Conservation (phyloP, 148 eudicot genomes). For the Heliosperma pusillum region DNA sequence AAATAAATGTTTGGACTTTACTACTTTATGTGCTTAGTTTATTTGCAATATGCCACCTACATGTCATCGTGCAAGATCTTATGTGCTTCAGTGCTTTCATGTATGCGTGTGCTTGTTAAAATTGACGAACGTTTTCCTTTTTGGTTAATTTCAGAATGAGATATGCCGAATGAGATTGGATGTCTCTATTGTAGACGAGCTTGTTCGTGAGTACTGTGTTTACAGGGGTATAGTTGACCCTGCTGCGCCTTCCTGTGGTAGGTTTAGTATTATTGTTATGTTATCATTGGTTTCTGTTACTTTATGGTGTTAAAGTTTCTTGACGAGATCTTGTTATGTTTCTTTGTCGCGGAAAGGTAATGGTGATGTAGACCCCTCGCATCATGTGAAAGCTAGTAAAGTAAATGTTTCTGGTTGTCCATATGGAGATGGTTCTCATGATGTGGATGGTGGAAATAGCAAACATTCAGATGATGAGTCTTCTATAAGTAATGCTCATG, state of each 20-base stretch:
- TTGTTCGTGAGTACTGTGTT: constrained; percentile 82
- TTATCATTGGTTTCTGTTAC: neutral
- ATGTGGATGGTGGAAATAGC: constrained; percentile 34
- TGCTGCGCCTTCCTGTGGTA: constrained; percentile 39
- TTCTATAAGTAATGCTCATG: constrained; percentile 38
- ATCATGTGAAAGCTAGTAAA: constrained; percentile 27
- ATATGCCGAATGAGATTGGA: constrained; percentile 77
- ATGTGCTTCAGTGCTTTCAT: neutral
- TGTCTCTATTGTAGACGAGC: constrained; percentile 69
- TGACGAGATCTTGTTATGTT: neutral
- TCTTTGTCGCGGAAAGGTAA: constrained; percentile 19
- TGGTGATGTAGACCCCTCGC: constrained; percentile 24
- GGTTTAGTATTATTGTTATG: constrained; percentile 1
- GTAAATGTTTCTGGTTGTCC: constrained; percentile 37
- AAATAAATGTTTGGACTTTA: neutral
- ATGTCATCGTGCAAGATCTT: neutral
- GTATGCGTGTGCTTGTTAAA: constrained; percentile 2
- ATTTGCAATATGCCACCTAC: neutral
- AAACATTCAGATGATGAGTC: constrained; percentile 59
- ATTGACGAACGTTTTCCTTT: constrained; percentile 9
- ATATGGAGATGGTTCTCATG: constrained; percentile 41
- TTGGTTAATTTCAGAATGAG: constrained; percentile 65
- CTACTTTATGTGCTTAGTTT: neutral
- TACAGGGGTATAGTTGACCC: constrained; percentile 86
- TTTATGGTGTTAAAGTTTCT: neutral